Conservation (phyloP, 495 filamentous ascomycete genomes). For the Penicillium argentinense region DNA sequence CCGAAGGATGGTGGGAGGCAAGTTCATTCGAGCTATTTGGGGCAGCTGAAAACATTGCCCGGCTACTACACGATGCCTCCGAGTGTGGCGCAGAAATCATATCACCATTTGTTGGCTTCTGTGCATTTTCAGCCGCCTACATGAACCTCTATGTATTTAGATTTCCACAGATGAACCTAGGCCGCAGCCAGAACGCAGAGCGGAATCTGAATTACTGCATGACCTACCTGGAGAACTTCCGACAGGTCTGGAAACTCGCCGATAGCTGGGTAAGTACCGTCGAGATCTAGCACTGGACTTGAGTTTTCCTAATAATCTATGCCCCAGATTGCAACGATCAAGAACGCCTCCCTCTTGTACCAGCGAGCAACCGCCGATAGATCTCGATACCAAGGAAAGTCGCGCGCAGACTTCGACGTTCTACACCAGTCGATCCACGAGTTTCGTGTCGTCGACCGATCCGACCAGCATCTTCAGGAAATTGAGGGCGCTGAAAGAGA, state of each 20-base stretch:
- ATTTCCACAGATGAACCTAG: slow-evolving; percentile 28
- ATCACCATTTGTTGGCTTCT: slow-evolving; percentile 27
- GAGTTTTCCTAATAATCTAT: neutral
- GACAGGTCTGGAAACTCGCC: slow-evolving; percentile 19
- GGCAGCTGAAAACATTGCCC: slow-evolving; percentile 16
- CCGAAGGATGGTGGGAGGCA: slow-evolving; percentile 22
- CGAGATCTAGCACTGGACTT: neutral
- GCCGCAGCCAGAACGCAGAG: slow-evolving; percentile 15
- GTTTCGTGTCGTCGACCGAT: slow-evolving; percentile 22
- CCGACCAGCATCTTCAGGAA: slow-evolving; percentile 20
- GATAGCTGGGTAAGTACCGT: slow-evolving; percentile 20
- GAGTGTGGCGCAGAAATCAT: slow-evolving; percentile 15
- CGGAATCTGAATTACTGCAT: slow-evolving; percentile 15
- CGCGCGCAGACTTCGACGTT: slow-evolving; percentile 19
- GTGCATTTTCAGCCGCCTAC: slow-evolving; percentile 26
- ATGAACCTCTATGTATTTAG: slow-evolving; percentile 24
- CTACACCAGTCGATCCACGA: slow-evolving; percentile 25
- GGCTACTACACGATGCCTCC: slow-evolving; percentile 18
- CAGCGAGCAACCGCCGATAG: slow-evolving; percentile 17
- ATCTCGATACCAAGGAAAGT: slow-evolving; percentile 19
- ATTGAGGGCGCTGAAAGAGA: slow-evolving; percentile 18
- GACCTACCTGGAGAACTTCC: slow-evolving; percentile 20
- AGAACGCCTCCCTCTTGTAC: slow-evolving; percentile 19
- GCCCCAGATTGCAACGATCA: slow-evolving; percentile 17
- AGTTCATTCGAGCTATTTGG: slow-evolving; percentile 20